Evolutionary conservation across 208 protist species (phyloP), one percentile per base, ranked within the genome.

Genomic region (Leishmania arabica): DNA sequence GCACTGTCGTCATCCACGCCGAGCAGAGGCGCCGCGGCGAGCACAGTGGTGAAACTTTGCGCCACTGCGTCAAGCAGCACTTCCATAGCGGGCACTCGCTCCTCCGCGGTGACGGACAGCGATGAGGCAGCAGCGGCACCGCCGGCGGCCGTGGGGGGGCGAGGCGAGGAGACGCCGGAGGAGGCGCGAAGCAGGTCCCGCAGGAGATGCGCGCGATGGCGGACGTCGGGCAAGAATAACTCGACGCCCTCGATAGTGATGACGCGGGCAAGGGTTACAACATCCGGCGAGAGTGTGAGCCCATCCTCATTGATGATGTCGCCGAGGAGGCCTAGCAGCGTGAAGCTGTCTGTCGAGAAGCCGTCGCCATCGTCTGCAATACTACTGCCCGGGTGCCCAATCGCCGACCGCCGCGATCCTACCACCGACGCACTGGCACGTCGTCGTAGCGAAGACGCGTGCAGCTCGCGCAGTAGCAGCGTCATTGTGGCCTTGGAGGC

Each of bases 271-370:
- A 95, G 79, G 15, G 74, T 24, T 58, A 88, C 91, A 1, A 97
- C 75, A 24, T 84, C 79, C 9, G 86, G 37, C n/a, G 90, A 86
- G 31, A 95, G 79, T 76, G 87, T 89, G 27, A 87, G 69, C 1
- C 90, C 89, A 0, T 90, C 86, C 60, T 95, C 94, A 72, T 96
- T 95, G 47, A 97, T 88, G 53, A 96, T 90, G 76, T 94, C 93
- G 4, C 83, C 78, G 15, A 97, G 88, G 47, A 94, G 78, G 69
- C 87, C 89, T 24, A 97, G 85, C 15, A 96, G 81, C 45, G 89
- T 90, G 17, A 68, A 76, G 80, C 64, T 76, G 74, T 79, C 80
- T 13, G 56, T 31, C 15, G 68, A 49, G 15, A 21, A 13, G 47
- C 21, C 56, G 49, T 78, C 82, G 24, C 24, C n/a, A 24, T 82